Conservation (phyloP, 768 basidiomycete genomes). For the Xanthoconium stramineum region DNA sequence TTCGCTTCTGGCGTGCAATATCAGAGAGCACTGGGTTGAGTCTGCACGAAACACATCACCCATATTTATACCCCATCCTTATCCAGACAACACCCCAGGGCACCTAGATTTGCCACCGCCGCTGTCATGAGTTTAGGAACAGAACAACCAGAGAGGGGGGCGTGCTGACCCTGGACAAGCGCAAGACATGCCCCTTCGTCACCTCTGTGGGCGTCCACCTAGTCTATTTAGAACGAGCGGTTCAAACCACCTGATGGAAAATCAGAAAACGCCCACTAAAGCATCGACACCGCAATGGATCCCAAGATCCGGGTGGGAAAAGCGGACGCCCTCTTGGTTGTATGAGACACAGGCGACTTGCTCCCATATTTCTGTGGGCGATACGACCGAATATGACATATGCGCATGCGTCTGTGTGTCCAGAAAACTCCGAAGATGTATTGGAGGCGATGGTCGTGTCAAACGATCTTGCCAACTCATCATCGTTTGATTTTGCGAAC, state of each 20-base stretch:
- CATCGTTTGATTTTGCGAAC: neutral
- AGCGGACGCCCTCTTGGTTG: no score
- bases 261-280: constrained; percentile 10
- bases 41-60: neutral
- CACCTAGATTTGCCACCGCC: constrained; percentile 2
- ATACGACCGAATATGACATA: neutral
- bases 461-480: neutral
- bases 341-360: neutral
- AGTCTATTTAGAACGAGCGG: neutral
- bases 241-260: neutral
- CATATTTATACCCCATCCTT: constrained; percentile 2
- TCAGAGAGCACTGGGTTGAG: neutral
- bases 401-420: no score
- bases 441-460: neutral
- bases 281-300: neutral
- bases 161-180: neutral
- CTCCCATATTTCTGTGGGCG: neutral
- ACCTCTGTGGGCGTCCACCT: constrained; percentile 9
- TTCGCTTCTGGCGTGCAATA: neutral
- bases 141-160: neutral
- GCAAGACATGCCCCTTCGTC: neutral
- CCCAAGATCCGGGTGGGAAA: neutral
- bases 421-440: neutral
- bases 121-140: neutral
- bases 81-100: neutral